Percentiles rank a stretch among this genome's conserved stretches.
These are phyloP conservation scores for Petunia hybrid DNA, from an alignment of 305 asterid species.

Conservation along the genomic window DNA sequence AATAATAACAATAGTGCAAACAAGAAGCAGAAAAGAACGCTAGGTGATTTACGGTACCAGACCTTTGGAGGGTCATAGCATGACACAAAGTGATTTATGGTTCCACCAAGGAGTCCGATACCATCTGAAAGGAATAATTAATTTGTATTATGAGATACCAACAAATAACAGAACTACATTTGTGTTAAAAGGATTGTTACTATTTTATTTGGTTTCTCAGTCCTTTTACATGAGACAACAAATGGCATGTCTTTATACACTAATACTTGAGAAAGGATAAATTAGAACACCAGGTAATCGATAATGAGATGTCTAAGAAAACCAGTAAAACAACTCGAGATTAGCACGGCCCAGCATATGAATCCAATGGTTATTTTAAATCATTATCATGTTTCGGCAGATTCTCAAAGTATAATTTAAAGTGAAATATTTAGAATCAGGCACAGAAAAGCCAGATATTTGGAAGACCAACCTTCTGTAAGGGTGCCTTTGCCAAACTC, in stretches of 20 bases:
- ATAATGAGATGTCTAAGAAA: neutral
- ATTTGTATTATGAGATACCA: conserved; percentile 1
- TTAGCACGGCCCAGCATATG: conserved; percentile 13
- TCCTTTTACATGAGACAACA: neutral
- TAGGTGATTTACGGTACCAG: conserved; percentile 30
- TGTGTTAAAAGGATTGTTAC: neutral
- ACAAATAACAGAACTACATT: neutral
- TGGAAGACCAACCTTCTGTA: conserved; percentile 75
- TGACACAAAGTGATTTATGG: conserved; percentile 82
- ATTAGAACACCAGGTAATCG: neutral
- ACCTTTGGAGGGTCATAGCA: conserved; percentile 90
- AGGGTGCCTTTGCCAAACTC: conserved; percentile 99
- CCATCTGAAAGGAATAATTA: conserved; percentile 75
- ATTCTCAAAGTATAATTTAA: conserved; percentile 8
- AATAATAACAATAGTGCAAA: neutral
- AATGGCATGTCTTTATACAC: neutral
- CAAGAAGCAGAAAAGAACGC: conserved; percentile 17
- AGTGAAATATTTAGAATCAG: conserved; percentile 17
- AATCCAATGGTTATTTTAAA: neutral
- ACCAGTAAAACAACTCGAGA: conserved; percentile 4
- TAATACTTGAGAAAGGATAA: neutral
- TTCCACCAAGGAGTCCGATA: conserved; percentile 96
- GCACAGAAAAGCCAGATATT: neutral
- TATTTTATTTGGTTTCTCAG: neutral
- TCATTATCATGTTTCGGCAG: neutral